Percentiles rank a stretch among this genome's conserved stretches.
Conservation (phyloP, 495 filamentous ascomycete species). For the Geoglossum glabrum region DNA sequence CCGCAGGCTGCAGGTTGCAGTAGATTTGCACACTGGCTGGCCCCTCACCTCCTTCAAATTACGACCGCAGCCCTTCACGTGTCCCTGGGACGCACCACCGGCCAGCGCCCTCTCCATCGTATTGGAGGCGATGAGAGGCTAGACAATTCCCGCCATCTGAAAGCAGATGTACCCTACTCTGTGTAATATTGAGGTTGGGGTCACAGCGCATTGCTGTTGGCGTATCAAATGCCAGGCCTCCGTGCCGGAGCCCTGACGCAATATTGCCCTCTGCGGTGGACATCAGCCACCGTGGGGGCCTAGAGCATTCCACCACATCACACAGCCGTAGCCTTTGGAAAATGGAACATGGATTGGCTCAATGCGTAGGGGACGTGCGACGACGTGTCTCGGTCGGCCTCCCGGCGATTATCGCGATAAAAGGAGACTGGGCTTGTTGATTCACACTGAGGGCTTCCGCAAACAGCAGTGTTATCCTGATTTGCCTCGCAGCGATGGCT, state of each 20-base stretch:
- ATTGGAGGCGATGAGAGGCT: too few relatives aligned
- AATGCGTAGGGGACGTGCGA: neutral
- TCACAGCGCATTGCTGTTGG: neutral
- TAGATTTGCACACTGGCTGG: neutral
- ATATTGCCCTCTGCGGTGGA: neutral
- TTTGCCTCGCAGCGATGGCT: neutral
- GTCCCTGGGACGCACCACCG: neutral
- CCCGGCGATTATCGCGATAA: conserved; percentile 2
- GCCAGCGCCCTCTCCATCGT: too few relatives aligned
- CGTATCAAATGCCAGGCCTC: neutral
- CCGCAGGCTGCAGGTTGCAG: neutral
- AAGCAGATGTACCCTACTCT: neutral
- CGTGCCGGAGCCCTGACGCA: neutral
- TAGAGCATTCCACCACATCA: neutral
- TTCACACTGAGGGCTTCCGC: neutral
- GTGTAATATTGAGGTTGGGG: neutral
- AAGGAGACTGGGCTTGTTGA: neutral
- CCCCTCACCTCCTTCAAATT: neutral
- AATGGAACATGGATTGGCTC: neutral
- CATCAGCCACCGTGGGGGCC: neutral
- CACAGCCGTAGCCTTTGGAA: neutral
- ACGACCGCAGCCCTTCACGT: neutral
- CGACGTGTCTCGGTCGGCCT: neutral
- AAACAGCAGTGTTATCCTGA: neutral
- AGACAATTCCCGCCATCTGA: neutral